These are phyloP conservation scores for Neonectria magnoliae DNA, from an alignment of 2,329 filamentous ascomycete species.

Conservation along the genomic window DNA sequence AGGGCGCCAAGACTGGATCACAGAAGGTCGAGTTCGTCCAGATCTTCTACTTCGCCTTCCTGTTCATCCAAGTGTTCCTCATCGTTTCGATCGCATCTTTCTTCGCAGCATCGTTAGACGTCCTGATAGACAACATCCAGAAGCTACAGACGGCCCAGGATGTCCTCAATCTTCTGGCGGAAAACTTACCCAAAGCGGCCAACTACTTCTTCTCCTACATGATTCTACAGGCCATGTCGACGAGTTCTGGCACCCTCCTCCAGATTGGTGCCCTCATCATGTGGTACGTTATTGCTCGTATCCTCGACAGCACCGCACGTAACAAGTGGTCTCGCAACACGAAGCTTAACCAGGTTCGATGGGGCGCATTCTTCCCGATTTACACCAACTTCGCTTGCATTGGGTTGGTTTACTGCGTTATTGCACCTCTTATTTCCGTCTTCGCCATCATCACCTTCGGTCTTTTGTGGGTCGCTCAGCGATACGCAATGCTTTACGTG, in stretches of 20 bases:
- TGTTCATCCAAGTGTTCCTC: constrained; percentile 95
- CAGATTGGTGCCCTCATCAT: constrained; percentile 82
- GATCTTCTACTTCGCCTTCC: constrained; percentile 90
- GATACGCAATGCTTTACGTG: constrained; percentile 97
- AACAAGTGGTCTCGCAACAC: constrained; percentile 90
- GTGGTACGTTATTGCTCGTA: constrained; percentile 83
- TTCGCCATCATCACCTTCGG: constrained; percentile 94
- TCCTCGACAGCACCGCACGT: constrained; percentile 82
- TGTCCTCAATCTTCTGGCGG: constrained; percentile 77
- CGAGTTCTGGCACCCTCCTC: constrained; percentile 87
- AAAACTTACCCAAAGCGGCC: constrained; percentile 83
- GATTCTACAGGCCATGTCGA: constrained; percentile 91
- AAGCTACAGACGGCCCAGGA: constrained; percentile 65
- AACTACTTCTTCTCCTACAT: constrained; percentile 99
- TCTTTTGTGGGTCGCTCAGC: constrained; percentile 91
- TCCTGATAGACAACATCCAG: constrained; percentile 65
- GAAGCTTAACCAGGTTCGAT: constrained; percentile 78
- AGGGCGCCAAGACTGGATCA: constrained; percentile 85
- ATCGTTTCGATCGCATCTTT: constrained; percentile 88
- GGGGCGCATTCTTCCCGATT: constrained; percentile 94
- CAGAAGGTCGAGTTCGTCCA: constrained; percentile 86
- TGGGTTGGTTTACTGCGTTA: constrained; percentile 85
- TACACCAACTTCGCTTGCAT: constrained; percentile 98
- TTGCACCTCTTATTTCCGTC: constrained; percentile 88
- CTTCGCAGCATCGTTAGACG: constrained; percentile 69